These are phyloP conservation scores for Penicillium sp. DNA, from an alignment of 2,329 filamentous ascomycete genomes.

Conservation along the genomic window DNA sequence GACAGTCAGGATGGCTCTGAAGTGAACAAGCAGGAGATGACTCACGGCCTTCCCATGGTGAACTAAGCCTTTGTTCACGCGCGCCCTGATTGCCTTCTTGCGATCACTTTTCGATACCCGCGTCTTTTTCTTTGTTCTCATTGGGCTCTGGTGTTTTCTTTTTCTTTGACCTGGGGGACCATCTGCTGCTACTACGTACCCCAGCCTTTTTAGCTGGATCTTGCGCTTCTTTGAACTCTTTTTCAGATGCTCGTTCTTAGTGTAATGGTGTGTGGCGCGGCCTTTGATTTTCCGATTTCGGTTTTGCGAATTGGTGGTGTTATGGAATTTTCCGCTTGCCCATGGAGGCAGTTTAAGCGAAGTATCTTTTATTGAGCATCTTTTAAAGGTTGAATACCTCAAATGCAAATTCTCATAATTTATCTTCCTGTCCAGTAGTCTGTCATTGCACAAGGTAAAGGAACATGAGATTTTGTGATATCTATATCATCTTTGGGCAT, in stretches of 20 bases:
- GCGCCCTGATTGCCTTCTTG: slow-evolving; percentile 6
- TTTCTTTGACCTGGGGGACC: background rate
- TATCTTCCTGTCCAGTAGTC: background rate
- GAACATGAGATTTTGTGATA: too few species aligned
- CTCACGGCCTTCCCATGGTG: slow-evolving; percentile 30
- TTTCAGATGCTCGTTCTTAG: slow-evolving; percentile 1
- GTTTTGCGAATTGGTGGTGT: slow-evolving; percentile 16
- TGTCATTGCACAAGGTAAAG: background rate
- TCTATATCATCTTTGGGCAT: too few species aligned
- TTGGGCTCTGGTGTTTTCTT: slow-evolving; percentile 4
- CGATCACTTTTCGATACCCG: slow-evolving; percentile 14
- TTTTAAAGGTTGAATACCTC: background rate
- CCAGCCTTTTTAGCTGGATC: slow-evolving; percentile 4
- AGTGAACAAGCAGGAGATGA: slow-evolving; percentile 29
- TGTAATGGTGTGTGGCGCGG: slow-evolving; percentile 23
- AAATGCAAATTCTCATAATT: background rate
- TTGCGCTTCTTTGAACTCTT: background rate
- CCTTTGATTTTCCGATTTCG: slow-evolving; percentile 9
- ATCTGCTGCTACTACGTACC: background rate
- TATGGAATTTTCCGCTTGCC: slow-evolving; percentile 5
- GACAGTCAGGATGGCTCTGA: slow-evolving; percentile 29
- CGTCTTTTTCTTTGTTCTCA: background rate
- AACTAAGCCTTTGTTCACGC: background rate
- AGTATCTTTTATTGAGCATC: slow-evolving; percentile 1
- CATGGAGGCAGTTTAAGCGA: background rate